Evolutionary conservation across 768 basidiomycete genomes (phyloP).

Genomic region (Megacollybia marginata): DNA sequence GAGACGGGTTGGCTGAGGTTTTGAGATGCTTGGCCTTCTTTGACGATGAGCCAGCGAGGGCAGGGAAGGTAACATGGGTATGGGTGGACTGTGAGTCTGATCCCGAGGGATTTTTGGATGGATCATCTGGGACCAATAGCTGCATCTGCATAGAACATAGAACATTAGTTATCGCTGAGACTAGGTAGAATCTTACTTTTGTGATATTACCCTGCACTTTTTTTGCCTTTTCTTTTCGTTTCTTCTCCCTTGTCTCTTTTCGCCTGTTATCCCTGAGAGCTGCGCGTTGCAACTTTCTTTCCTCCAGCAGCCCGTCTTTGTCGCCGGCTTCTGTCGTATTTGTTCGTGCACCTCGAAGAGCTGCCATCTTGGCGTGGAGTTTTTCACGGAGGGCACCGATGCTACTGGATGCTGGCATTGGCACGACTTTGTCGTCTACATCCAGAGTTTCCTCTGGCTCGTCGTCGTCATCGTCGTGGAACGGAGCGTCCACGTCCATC

Average conservation of each 20-base stretch:
- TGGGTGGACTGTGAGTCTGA: conserved; percentile 31
- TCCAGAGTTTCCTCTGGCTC: conserved; percentile 19
- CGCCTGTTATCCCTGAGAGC: conserved; percentile 79
- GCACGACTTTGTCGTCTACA: conserved; percentile 32
- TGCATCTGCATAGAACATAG: conserved; percentile 46
- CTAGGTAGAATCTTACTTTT: conserved; percentile 37
- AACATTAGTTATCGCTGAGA: background rate
- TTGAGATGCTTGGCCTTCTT: conserved; percentile 51
- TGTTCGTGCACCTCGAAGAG: conserved; percentile 43
- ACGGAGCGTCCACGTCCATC: conserved; percentile 14
- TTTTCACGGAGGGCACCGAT: conserved; percentile 63
- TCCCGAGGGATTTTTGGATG: conserved; percentile 18
- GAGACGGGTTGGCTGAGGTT: conserved; percentile 72
- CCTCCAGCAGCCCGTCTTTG: conserved; percentile 78
- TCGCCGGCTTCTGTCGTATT: conserved; percentile 40
- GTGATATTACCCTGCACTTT: conserved; percentile 35
- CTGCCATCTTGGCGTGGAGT: conserved; percentile 65
- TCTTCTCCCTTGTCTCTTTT: conserved; percentile 83
- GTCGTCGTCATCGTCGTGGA: conserved; percentile 20
- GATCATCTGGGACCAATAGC: conserved; percentile 59
- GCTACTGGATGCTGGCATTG: conserved; percentile 59
- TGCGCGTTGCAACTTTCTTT: conserved; percentile 68
- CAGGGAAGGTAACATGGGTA: conserved; percentile 67
- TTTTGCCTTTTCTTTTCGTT: conserved; percentile 53
- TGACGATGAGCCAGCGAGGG: conserved; percentile 44